Base-by-base conservation (phyloP, 257 asterid genomes). In the Voacanga thouarsii region DNA sequence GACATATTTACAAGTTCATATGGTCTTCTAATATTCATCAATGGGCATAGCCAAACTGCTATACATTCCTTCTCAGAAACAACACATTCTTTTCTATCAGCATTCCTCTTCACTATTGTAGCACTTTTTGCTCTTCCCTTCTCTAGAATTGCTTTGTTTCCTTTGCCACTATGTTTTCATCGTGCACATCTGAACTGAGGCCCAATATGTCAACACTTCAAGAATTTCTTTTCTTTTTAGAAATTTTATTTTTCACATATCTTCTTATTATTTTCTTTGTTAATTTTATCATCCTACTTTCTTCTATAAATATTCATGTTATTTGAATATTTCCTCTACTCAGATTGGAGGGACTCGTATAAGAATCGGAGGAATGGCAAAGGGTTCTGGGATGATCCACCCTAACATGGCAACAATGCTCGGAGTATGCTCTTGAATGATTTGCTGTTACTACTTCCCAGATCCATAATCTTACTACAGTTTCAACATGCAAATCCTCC, bases 331-430 rank as follows among this genome's bases (percentile, higher is more conserved):
- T 70, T 26, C 56, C 43, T 79, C 45, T 75, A 56, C 75, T 82
- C 84, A 96, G 99, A 87, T 96, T 47, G 94, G 97, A 81, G 96
- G 95, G 74, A 83, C 84, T 55, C 85, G 67, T 74, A 79, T 93
- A 64, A 87, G 91, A 84, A 79, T 93, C 79, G 98, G 98, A 72
- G 98, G 99, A 75, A 96, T 93, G 97, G 97, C 98, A 59, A 95
- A 95, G 83, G 98, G 99, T 50, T 95, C 99, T 71, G 99, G 99
- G 41, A 95, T 93, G 98, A 95, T 95, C 85, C 99, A 93, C 85
- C 99, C 99, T 45, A 90, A 95, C 90, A 95, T 95, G 99, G 99
- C 98, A 74, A 95, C 97, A 73, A 90, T 96, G 99, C 99, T 96
- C 74, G 98, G 99, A 82, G 97, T 96, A 76, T 47, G 90, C 80